Conservation (phyloP, 2,329 filamentous ascomycete species). For the Penicillium hordei region DNA sequence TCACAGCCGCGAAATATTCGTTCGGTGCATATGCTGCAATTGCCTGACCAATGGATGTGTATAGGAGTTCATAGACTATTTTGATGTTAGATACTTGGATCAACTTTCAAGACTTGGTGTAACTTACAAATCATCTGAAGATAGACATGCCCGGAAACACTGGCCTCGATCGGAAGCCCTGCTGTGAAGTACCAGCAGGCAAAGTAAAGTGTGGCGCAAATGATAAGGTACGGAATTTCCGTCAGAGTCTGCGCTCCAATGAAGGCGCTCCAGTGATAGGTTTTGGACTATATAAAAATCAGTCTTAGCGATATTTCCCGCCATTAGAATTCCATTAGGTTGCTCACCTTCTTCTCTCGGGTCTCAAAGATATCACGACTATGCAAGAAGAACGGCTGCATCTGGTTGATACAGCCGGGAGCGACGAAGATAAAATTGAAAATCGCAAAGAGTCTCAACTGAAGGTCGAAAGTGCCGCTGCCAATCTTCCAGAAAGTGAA, state of each 20-base stretch:
- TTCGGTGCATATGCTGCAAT: conserved; percentile 64
- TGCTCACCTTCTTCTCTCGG: conserved; percentile 54
- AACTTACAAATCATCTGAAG: conserved; percentile 42
- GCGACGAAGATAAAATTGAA: conserved; percentile 66
- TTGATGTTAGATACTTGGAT: not conserved
- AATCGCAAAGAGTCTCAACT: conserved; percentile 58
- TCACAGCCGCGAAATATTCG: conserved; percentile 58
- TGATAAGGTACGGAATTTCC: conserved; percentile 49
- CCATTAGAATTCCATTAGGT: too few relatives aligned
- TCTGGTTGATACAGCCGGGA: conserved; percentile 58
- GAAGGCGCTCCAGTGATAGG: conserved; percentile 61
- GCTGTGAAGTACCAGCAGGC: conserved; percentile 61
- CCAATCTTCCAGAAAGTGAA: conserved; percentile 64
- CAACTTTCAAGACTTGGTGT: not conserved
- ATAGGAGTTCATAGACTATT: conserved; percentile 45
- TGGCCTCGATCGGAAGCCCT: conserved; percentile 42
- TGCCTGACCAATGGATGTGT: conserved; percentile 46
- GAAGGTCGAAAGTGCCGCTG: conserved; percentile 51
- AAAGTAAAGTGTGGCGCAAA: conserved; percentile 50
- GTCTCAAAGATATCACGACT: conserved; percentile 59
- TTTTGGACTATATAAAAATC: conserved; percentile 47
- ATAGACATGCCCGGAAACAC: conserved; percentile 40
- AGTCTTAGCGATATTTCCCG: not conserved
- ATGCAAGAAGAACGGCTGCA: conserved; percentile 60
- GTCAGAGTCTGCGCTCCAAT: conserved; percentile 54